Base-by-base conservation (phyloP, 2,329 filamentous ascomycete genomes). In the Colletotrichum cordylinicola region DNA sequence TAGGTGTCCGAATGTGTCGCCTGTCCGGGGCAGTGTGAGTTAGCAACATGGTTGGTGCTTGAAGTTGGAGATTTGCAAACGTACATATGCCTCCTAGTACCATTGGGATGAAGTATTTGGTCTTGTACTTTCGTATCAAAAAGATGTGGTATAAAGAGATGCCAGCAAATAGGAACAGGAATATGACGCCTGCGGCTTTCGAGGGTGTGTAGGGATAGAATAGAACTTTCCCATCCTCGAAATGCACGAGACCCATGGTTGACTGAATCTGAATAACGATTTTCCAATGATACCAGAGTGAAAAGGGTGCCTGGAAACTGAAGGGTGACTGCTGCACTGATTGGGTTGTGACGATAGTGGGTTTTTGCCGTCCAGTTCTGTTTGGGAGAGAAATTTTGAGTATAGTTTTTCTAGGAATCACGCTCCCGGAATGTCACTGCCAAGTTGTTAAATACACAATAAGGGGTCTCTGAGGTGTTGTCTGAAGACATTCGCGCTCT, bases 61-160 rank as follows among this genome's bases (percentile, higher is more conserved):
- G 3, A 24, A 24, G 24, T 24, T 24, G 24, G 24, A 24, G 4
- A 4, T 24, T 24, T 24, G 24, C 24, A 4, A 24, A 21, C n/a
- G 2, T 48, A 21, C 43, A 48, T 12, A 48, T 21, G n/a, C 43
- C 43, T 21, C 43, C 43, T 2, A 48, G 3, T 2, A 48, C 43
- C 43, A 48, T 48, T 13, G 43, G 43, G n/a, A 48, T 48, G 43
- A 48, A 48, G n/a, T 48, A 48, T 1, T 48, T 48, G 6, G 43
- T 48, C 10, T 4, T 21, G 43, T 13, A 48, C 3, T 48, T 48
- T 21, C 43, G 43, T 48, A 48, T 48, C 6, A 48, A 0, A 2
- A 48, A 48, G 18, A 48, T 8, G 4, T 48, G 43, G 1, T 48
- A 48, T 0, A 13, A 2, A 0, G 43, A 48, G 0, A 48, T 48